These are phyloP conservation scores for Diospyros kaki DNA, from an alignment of 148 eudicot species.

Conservation along the genomic window DNA sequence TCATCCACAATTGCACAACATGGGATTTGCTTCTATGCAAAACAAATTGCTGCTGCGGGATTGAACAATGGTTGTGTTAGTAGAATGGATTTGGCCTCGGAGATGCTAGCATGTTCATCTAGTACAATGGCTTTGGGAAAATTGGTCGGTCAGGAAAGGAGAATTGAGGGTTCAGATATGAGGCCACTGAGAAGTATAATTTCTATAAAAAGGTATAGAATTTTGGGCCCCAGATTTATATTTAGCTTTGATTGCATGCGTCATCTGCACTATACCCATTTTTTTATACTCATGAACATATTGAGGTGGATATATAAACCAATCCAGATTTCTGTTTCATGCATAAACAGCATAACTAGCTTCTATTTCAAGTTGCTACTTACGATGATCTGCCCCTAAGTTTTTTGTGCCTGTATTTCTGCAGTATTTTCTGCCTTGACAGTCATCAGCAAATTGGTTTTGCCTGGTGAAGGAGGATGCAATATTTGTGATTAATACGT, in stretches of 20 bases:
- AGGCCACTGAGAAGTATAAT: conserved; percentile 20
- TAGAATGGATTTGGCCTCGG: conserved; percentile 50
- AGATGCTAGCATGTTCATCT: conserved; percentile 63
- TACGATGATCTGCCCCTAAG: not conserved
- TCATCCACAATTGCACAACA: conserved; percentile 58
- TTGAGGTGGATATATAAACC: not conserved
- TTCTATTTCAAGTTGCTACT: not conserved
- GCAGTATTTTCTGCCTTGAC: not conserved
- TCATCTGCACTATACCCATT: not conserved
- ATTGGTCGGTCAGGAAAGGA: conserved; percentile 42
- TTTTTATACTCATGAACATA: not conserved
- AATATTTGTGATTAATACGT: not conserved
- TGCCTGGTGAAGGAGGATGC: not conserved
- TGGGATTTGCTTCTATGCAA: conserved; percentile 69
- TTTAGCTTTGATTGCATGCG: not conserved
- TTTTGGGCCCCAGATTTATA: conserved; percentile 1
- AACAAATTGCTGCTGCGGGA: conserved; percentile 45
- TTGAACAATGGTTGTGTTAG: conserved; percentile 35
- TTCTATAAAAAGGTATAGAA: conserved; percentile 40
- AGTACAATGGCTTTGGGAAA: conserved; percentile 66
- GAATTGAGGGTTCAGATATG: conserved; percentile 22
- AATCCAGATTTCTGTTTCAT: not conserved
- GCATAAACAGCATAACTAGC: not conserved
- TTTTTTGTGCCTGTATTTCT: not conserved
- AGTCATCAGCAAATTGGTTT: not conserved